phyloP scores from a whole-genome alignment of 805 yeast species.

The Candida patagonica region DNA sequence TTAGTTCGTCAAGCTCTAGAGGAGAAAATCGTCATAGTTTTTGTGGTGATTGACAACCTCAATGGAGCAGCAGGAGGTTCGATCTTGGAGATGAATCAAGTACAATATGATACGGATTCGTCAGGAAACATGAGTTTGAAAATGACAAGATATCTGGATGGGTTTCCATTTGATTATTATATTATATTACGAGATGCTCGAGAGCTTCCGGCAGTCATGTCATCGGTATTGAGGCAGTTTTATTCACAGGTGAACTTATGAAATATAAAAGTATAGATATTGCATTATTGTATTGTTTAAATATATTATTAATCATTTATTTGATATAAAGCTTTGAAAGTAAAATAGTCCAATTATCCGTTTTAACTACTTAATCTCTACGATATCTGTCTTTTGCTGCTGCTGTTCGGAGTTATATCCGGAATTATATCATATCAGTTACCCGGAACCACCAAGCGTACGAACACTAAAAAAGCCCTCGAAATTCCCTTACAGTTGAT shows the following conservation, averaged over 20 bases:
- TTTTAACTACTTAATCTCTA: too few relatives aligned
- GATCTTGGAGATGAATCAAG: conserved; percentile 91
- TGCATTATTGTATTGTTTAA: not conserved
- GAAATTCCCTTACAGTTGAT: too few relatives aligned
- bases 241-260: conserved; percentile 54
- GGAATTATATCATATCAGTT: too few relatives aligned
- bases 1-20: conserved; percentile 89
- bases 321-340: not conserved
- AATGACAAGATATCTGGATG: conserved; percentile 78
- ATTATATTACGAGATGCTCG: conserved; percentile 84
- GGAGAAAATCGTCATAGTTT: conserved; percentile 86
- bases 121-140: conserved; percentile 61
- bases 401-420: too few relatives aligned
- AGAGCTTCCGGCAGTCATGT: conserved; percentile 86
- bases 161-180: conserved; percentile 94
- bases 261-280: not conserved
- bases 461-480: too few relatives aligned
- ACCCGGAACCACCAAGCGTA: too few relatives aligned
- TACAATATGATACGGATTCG: conserved; percentile 50
- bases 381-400: too few relatives aligned
- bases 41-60: conserved; percentile 88
- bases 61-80: conserved; percentile 69
- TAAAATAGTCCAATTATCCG: too few relatives aligned
- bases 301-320: not conserved
- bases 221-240: conserved; percentile 84